These are phyloP conservation scores for Hypholoma sublateritium DNA, from an alignment of 768 basidiomycete species.

Conservation along the genomic window DNA sequence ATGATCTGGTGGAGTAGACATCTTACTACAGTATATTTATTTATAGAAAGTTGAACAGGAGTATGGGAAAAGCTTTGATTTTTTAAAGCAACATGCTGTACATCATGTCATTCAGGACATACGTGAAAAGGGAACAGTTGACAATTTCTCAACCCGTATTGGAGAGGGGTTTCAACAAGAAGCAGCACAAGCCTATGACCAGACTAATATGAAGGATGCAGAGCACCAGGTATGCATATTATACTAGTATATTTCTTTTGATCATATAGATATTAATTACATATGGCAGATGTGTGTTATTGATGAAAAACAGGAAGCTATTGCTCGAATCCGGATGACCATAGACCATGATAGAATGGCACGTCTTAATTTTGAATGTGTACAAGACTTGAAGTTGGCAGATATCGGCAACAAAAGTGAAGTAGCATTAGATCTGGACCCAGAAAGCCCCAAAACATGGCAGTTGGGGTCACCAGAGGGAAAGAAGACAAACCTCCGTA, in stretches of 20 bases:
- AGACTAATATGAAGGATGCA: slow-evolving; percentile 8
- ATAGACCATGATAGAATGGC: slow-evolving; percentile 20
- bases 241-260: background rate
- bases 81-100: background rate
- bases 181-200: slow-evolving; percentile 3
- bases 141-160: slow-evolving; percentile 1
- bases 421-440: background rate
- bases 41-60: background rate
- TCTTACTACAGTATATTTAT: background rate
- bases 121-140: background rate
- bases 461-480: slow-evolving; percentile 12
- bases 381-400: slow-evolving; percentile 9
- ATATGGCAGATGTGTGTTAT: slow-evolving; percentile 22
- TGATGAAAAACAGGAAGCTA: slow-evolving; percentile 27
- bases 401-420: no score
- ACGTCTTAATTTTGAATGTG: background rate
- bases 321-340: slow-evolving; percentile 25
- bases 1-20: background rate
- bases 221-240: slow-evolving; percentile 21
- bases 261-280: background rate
- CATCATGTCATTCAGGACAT: background rate
- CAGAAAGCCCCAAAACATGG: slow-evolving; percentile 5
- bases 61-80: background rate
- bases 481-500: slow-evolving; percentile 4
- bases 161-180: slow-evolving; percentile 12